Percentiles rank a stretch among this genome's conserved stretches.
Conservation (phyloP, 139 green algal species). For the Penium margaritaceum region DNA sequence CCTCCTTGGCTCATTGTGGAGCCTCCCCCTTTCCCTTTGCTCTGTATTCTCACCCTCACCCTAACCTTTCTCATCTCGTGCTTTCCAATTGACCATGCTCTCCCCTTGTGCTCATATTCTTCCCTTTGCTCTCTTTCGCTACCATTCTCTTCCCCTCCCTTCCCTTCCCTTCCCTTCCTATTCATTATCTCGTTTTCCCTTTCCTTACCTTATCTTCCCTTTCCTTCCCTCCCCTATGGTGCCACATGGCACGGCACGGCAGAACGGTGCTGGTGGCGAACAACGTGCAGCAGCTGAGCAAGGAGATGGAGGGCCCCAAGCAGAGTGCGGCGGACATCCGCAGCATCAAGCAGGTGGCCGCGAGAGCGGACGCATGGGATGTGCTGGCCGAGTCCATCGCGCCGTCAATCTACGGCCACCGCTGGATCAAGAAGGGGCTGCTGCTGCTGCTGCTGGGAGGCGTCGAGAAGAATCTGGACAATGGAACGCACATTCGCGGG, state of each 20-base stretch:
- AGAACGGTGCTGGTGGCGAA: slow-evolving; percentile 50
- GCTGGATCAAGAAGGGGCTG: slow-evolving; percentile 73
- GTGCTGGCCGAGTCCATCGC: slow-evolving; percentile 76
- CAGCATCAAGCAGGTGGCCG: slow-evolving; percentile 49
- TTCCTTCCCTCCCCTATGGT: too few relatives aligned
- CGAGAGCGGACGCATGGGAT: slow-evolving; percentile 53
- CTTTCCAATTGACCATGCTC: too few relatives aligned
- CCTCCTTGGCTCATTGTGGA: too few relatives aligned
- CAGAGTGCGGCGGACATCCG: slow-evolving; percentile 41
- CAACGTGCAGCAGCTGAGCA: slow-evolving; percentile 36
- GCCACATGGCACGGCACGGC: too few relatives aligned
- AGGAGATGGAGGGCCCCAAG: slow-evolving; percentile 8
- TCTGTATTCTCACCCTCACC: too few relatives aligned
- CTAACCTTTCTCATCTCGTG: too few relatives aligned
- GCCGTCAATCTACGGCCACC: slow-evolving; percentile 92
- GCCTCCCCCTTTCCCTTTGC: too few relatives aligned
- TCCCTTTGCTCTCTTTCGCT: too few relatives aligned
- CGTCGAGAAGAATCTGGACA: slow-evolving; percentile 57
- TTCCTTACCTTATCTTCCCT: too few relatives aligned
- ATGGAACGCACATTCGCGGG: too few relatives aligned
- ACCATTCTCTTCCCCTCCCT: neutral
- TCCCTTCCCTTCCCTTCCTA: neutral
- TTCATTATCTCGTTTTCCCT: too few relatives aligned
- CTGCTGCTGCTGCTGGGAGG: slow-evolving; percentile 67
- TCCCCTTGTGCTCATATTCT: too few relatives aligned